Evolutionary conservation across 495 filamentous ascomycete species (phyloP), one percentile per base, ranked within the genome.

Genomic region (Monascus purpureus): DNA sequence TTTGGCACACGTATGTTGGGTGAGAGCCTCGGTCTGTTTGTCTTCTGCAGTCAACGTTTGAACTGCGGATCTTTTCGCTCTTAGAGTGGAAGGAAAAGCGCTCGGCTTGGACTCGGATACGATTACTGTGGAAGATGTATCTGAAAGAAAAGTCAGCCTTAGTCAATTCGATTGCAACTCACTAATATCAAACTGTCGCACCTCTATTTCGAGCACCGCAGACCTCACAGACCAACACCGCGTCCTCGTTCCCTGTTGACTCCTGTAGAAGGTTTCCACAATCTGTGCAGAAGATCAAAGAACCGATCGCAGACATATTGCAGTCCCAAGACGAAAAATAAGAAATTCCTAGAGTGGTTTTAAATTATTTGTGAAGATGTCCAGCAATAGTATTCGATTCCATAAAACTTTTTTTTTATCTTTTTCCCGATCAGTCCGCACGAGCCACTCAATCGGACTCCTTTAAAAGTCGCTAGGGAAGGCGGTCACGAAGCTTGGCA

Each of bases 251-350:
- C 24, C 83, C 82, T 29, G 77, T 74, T 14, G 82, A 81, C 15
- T 72, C 68, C 15, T 90, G 82, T 28, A 97, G 70, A 2, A 95
- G 69, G 53, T 93, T 88, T 28, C 88, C 87, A 53, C 88, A 94
- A 50, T 86, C 83, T 12, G 74, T 84, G 60, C 90, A 95, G 59
- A 97, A 97, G 25, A 94, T 74, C 18, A 94, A 64, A 17, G 85
- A 90, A 15, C 85, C 88, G 38, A 94, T 82, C 7, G 77, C 73
- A 36, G 88, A 75, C 85, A 93, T 94, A 17, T 39, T 60, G 40
- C 16, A 15, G n/a, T 17, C 13, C 8, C 13, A 28, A 13, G 13
- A 8, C 8, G 5, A 14, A 28, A 13, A 28, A 6, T 13, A 28
- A 28, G 8, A 24, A 24, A 11, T 24, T 24, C 22, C 6, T 24